phyloP scores from a whole-genome alignment of 1,284 basidiomycete genomes.

The Ceratobasidium sp. region DNA sequence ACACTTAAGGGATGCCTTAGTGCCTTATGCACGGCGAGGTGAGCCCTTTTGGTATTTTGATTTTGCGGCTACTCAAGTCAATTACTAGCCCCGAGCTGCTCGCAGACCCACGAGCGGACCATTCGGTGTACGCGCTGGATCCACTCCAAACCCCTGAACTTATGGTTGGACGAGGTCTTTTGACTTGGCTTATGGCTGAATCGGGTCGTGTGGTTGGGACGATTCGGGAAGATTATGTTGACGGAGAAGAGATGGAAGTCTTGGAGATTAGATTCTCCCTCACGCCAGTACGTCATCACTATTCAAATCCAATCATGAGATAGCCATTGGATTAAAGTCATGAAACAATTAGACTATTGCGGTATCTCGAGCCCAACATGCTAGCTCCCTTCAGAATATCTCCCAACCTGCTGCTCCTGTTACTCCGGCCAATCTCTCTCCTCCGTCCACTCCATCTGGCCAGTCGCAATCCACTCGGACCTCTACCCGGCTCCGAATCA shows the following conservation, averaged over 20 bases:
- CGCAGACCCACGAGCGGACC: constrained; percentile 23
- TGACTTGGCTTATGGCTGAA: constrained; percentile 25
- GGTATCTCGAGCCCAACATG: constrained; percentile 23
- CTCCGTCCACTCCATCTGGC: constrained; percentile 15
- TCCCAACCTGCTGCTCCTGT: not conserved
- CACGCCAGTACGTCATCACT: constrained; percentile 23
- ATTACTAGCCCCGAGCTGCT: constrained; percentile 27
- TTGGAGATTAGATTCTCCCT: constrained; percentile 27
- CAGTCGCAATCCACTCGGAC: constrained; percentile 12
- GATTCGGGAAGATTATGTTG: constrained; percentile 26
- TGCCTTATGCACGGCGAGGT: constrained; percentile 28
- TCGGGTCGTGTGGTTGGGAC: constrained; percentile 26
- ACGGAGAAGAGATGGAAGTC: constrained; percentile 32
- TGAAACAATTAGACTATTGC: constrained; percentile 6
- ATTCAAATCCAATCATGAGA: not conserved
- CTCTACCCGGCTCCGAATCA: constrained; percentile 8
- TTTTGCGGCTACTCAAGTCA: not conserved
- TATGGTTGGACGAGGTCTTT: constrained; percentile 16
- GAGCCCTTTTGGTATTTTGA: not conserved
- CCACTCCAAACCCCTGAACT: constrained; percentile 30
- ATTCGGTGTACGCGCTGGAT: constrained; percentile 34
- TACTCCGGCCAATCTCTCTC: constrained; percentile 12
- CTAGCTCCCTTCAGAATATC: constrained; percentile 10
- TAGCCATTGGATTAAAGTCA: not conserved
- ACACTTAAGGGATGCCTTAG: constrained; percentile 20